phyloP scores from a whole-genome alignment of 139 green algal genomes.

The Marvania coccoides region DNA sequence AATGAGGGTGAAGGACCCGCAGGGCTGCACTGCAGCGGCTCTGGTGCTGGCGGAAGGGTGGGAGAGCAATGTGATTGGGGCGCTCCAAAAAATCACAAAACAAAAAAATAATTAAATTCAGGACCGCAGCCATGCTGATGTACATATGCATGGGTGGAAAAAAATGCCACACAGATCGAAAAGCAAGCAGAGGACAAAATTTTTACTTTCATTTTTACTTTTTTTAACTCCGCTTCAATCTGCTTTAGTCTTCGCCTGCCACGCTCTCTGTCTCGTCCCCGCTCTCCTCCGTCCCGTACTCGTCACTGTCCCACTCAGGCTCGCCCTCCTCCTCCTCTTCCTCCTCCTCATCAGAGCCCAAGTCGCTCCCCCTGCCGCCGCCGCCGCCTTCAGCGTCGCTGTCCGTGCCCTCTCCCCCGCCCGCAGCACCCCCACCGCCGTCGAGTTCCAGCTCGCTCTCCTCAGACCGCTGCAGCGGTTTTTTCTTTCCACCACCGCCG shows the following conservation, averaged over 20 bases:
- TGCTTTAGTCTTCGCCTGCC: neutral
- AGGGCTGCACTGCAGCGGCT: too few relatives aligned
- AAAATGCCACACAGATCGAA: too few relatives aligned
- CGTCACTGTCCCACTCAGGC: conserved; percentile 31
- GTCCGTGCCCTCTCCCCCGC: conserved; percentile 5
- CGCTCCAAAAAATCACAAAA: too few relatives aligned
- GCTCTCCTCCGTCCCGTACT: conserved; percentile 38
- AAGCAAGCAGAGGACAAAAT: too few relatives aligned
- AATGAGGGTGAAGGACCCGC: too few relatives aligned
- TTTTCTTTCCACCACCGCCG: neutral
- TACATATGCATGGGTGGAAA: too few relatives aligned
- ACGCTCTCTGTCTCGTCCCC: conserved; percentile 5
- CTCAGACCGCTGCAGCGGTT: conserved; percentile 5
- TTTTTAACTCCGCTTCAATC: neutral
- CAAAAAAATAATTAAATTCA: too few relatives aligned
- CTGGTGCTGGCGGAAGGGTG: too few relatives aligned
- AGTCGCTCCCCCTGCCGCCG: neutral
- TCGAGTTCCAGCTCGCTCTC: conserved; percentile 12
- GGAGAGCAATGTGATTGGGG: too few relatives aligned
- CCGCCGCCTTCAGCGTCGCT: conserved; percentile 5
- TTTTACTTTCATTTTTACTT: neutral
- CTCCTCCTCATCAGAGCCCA: conserved; percentile 17
- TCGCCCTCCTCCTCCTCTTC: conserved; percentile 32
- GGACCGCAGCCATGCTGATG: too few relatives aligned
- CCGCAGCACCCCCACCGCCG: conserved; percentile 2